Conservation (phyloP, 768 basidiomycete genomes). For the Podaxis pistillaris region DNA sequence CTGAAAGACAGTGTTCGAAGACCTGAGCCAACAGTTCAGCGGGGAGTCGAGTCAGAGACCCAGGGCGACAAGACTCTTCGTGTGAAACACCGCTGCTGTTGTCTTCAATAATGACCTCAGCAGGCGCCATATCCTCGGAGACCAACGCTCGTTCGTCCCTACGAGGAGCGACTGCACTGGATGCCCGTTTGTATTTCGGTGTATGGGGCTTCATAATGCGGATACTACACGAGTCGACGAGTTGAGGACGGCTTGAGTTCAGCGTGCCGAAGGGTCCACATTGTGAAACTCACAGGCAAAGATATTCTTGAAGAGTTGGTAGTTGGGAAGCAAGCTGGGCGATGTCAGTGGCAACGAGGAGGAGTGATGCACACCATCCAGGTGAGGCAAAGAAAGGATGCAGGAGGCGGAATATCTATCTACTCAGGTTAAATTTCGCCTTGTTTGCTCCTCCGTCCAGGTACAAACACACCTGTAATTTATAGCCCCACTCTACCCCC, state of each 20-base stretch:
- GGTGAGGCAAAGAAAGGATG: slow-evolving; percentile 2
- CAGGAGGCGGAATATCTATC: slow-evolving; percentile 5
- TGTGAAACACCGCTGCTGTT: not conserved
- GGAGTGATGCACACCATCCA: not conserved
- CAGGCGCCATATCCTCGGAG: not conserved
- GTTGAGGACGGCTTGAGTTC: no score
- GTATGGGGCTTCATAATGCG: slow-evolving; percentile 2
- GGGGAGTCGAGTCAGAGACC: slow-evolving; percentile 25
- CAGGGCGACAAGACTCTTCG: not conserved
- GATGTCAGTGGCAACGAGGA: slow-evolving; percentile 4
- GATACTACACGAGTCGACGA: not conserved
- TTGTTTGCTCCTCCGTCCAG: slow-evolving; percentile 7
- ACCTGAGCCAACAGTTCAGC: slow-evolving; percentile 30
- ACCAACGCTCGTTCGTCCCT: not conserved
- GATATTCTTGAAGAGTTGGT: not conserved
- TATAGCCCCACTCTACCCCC: slow-evolving; percentile 5
- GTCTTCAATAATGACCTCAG: not conserved
- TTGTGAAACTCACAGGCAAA: not conserved
- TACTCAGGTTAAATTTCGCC: slow-evolving; percentile 8
- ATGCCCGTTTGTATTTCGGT: not conserved
- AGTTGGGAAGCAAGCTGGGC: not conserved
- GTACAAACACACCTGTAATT: slow-evolving; percentile 8
- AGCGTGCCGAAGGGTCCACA: not conserved
- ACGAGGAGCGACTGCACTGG: not conserved
- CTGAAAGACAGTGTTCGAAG: slow-evolving; percentile 27